Base-by-base conservation (phyloP, 352 stramenopile species). In the Phytophthora europaea region DNA sequence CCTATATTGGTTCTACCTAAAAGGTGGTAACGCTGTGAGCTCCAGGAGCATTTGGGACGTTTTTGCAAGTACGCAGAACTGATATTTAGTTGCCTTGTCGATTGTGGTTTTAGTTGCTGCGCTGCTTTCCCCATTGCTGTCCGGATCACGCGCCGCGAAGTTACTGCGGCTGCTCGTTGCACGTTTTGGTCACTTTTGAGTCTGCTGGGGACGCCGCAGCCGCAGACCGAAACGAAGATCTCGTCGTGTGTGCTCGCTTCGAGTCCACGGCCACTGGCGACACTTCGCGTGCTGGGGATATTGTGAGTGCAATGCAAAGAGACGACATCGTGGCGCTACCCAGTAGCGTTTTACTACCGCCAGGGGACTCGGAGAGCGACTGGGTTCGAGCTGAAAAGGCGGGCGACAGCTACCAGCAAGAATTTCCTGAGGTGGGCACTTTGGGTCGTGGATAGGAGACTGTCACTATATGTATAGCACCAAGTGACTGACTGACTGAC, bases 111-210 rank as follows among this genome's bases (percentile, higher is more conserved):
- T 61, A 74, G 70, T 47, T 78, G 58, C 38, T 73, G 31, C 70
- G 75, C 6, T 83, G 76, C 50, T 83, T 81, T 52, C 76, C 76
- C 9, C 76, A 83, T 61, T 83, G 73, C 45, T 83, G 76, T n/a
- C 76, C 73, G 6, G 50, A 67, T 7, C 76, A 83, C 58, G 43
- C 67, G 1, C 33, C 33, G 12, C 63, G 76, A 10, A 78, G 76
- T 31, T 83, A 81, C 53, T 83, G 76, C 47, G 76, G 76, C 18
- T 75, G 65, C n/a, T 75, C 73, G 7, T 26, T 83, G 1, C 61
- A 79, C 33, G 1, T 86, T 7, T 62, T 70, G 18, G 55, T 73
- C 26, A 73, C 70, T 15, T 74, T 76, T 31, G 20, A 55, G 22
- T 56, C 61, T 8, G 31, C 54, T 5, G 64, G 56, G 12, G 36